Percentiles rank a stretch among this genome's conserved stretches.
Evolutionary conservation across 768 basidiomycete genomes (phyloP).

Genomic region (Heimioporus sp.): DNA sequence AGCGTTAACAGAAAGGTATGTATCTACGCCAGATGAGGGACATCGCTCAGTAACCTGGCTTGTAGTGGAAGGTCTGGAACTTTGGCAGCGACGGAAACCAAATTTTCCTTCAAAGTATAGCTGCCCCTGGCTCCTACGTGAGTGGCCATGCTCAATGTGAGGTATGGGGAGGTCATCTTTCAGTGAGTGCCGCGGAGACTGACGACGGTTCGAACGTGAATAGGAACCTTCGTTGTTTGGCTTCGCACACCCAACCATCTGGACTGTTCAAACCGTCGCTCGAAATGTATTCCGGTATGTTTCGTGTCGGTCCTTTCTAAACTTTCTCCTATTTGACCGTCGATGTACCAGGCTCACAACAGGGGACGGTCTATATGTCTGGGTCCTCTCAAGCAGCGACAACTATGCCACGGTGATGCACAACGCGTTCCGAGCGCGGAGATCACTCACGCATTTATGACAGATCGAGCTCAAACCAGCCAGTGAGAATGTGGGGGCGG

Average conservation of each 20-base stretch:
- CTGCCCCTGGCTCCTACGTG: not conserved
- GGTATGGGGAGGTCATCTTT: not conserved
- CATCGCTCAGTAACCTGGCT: not conserved
- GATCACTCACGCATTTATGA: not conserved
- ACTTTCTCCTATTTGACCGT: not conserved
- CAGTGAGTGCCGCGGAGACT: too few species aligned
- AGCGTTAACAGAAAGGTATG: not conserved
- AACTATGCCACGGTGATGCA: not conserved
- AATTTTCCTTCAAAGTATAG: not conserved
- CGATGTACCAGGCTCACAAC: not conserved
- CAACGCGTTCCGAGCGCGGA: not conserved
- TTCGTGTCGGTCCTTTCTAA: not conserved
- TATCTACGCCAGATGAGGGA: not conserved
- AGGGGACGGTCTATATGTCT: not conserved
- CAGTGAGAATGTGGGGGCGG: not conserved
- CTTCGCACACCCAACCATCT: not conserved
- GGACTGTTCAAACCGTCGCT: not conserved
- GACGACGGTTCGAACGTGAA: not conserved
- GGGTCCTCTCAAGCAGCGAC: not conserved
- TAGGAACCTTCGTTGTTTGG: not conserved
- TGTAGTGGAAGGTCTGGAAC: not conserved
- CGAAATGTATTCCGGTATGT: not conserved
- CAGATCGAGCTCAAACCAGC: not conserved
- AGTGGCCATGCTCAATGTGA: not conserved
- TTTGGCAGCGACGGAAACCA: not conserved